Percentiles rank a stretch among this genome's conserved stretches.
These are phyloP conservation scores for Trametes pubescens DNA, from an alignment of 1,284 basidiomycete species.

Conservation along the genomic window DNA sequence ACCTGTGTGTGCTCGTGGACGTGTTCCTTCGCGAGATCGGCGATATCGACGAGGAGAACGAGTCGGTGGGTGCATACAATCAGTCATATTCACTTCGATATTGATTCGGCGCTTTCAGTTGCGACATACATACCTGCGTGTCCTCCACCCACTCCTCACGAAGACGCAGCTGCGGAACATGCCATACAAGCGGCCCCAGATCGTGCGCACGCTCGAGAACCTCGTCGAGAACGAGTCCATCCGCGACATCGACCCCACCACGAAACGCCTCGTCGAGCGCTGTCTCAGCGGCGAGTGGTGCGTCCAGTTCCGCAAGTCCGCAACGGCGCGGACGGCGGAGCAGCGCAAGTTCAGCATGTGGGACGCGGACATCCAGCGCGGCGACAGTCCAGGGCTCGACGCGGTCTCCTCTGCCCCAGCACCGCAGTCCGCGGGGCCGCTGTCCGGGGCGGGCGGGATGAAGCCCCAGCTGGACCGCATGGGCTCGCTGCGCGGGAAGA, in stretches of 20 bases:
- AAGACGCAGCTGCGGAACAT: slow-evolving; percentile 89
- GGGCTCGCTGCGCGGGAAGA: slow-evolving; percentile 46
- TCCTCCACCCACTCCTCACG: slow-evolving; percentile 93
- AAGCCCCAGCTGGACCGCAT: slow-evolving; percentile 42
- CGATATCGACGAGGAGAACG: slow-evolving; percentile 92
- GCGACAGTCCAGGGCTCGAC: slow-evolving; percentile 54
- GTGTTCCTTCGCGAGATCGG: slow-evolving; percentile 94
- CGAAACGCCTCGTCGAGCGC: slow-evolving; percentile 90
- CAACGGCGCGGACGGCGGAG: slow-evolving; percentile 36
- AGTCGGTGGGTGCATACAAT: slow-evolving; percentile 73
- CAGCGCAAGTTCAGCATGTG: slow-evolving; percentile 39
- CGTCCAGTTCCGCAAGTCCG: slow-evolving; percentile 61
- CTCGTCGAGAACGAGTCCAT: slow-evolving; percentile 81
- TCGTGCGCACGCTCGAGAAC: slow-evolving; percentile 84
- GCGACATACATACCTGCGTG: slow-evolving; percentile 96
- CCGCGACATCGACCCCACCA: slow-evolving; percentile 86
- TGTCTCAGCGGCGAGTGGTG: slow-evolving; percentile 93
- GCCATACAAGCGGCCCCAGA: slow-evolving; percentile 93
- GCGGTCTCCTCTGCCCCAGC: slow-evolving; percentile 46
- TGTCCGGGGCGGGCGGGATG: slow-evolving; percentile 1
- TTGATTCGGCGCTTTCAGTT: slow-evolving; percentile 58
- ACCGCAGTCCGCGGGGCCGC: slow-evolving; percentile 31
- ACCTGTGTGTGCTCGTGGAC: slow-evolving; percentile 94
- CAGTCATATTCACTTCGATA: neutral
- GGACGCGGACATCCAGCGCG: slow-evolving; percentile 33